A percentile compares a stretch with the other conserved stretches of the same genome.
These are phyloP conservation scores for Candida nanaspora DNA, from an alignment of 805 yeast species.

Conservation along the genomic window DNA sequence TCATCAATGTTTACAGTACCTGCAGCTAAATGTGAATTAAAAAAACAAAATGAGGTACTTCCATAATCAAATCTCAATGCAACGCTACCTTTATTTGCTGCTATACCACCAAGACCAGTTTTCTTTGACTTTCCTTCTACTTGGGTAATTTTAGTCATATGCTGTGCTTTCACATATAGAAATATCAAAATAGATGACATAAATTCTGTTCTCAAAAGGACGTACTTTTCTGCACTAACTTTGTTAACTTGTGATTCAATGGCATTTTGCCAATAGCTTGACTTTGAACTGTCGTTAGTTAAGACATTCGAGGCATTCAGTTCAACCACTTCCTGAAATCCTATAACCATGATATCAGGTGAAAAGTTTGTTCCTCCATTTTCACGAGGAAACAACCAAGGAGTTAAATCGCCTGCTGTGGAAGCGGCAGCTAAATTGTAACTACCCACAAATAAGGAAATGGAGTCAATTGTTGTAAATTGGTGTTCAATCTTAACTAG, in stretches of 20 bases:
- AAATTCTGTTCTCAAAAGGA: slow-evolving; percentile 67
- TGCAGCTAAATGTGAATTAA: slow-evolving; percentile 92
- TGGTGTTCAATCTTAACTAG: slow-evolving; percentile 39
- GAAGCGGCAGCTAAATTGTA: slow-evolving; percentile 78
- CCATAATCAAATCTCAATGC: slow-evolving; percentile 85
- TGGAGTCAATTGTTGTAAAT: slow-evolving; percentile 54
- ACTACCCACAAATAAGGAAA: slow-evolving; percentile 73
- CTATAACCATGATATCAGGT: slow-evolving; percentile 84
- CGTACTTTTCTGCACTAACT: slow-evolving; percentile 30
- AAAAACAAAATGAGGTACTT: slow-evolving; percentile 70
- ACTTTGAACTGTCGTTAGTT: slow-evolving; percentile 74
- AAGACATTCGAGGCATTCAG: slow-evolving; percentile 85
- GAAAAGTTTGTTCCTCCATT: slow-evolving; percentile 37
- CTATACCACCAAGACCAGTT: slow-evolving; percentile 94
- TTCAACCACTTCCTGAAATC: slow-evolving; percentile 92
- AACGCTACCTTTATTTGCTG: slow-evolving; percentile 96
- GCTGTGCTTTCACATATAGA: slow-evolving; percentile 50
- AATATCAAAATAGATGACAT: slow-evolving; percentile 63
- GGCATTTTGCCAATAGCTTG: slow-evolving; percentile 70
- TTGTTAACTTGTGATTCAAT: slow-evolving; percentile 56
- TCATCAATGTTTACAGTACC: slow-evolving; percentile 79
- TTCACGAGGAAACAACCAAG: slow-evolving; percentile 77
- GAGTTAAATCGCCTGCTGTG: slow-evolving; percentile 48
- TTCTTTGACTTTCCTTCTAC: slow-evolving; percentile 94
- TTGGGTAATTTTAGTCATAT: slow-evolving; percentile 50